phyloP scores from a whole-genome alignment of 148 eudicot species.

The Rhododendron griersonianum region DNA sequence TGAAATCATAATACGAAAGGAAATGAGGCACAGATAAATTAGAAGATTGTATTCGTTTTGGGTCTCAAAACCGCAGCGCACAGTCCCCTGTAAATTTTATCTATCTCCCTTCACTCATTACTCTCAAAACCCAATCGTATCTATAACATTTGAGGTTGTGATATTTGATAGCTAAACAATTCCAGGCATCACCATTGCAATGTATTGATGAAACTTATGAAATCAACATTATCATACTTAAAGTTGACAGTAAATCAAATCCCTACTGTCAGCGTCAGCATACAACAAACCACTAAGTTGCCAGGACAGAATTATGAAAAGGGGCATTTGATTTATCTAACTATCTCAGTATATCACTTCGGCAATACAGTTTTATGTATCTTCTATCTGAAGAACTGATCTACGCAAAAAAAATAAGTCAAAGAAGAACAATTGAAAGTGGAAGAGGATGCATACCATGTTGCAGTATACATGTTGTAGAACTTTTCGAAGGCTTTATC shows the following conservation, averaged over 20 bases:
- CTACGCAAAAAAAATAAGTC: background rate
- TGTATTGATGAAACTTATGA: background rate
- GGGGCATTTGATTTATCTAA: background rate
- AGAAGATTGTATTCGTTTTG: background rate
- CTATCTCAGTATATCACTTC: background rate
- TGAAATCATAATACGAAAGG: background rate
- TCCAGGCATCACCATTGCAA: background rate
- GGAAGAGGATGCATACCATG: slow-evolving; percentile 46
- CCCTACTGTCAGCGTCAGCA: background rate
- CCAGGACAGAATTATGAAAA: background rate
- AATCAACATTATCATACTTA: background rate
- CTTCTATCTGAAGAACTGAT: background rate
- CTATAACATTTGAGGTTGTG: background rate
- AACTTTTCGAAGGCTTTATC: slow-evolving; percentile 86
- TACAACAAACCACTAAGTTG: background rate
- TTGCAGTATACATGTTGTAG: slow-evolving; percentile 79
- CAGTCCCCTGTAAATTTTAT: no score
- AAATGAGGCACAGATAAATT: background rate
- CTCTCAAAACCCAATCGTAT: background rate
- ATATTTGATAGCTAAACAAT: background rate
- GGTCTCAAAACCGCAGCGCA: no score
- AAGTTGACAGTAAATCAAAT: background rate
- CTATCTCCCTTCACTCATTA: no score
- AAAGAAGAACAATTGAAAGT: background rate
- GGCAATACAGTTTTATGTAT: background rate